These are phyloP conservation scores for Sarocladium brachiariae DNA, from an alignment of 2,329 filamentous ascomycete genomes.

Conservation along the genomic window DNA sequence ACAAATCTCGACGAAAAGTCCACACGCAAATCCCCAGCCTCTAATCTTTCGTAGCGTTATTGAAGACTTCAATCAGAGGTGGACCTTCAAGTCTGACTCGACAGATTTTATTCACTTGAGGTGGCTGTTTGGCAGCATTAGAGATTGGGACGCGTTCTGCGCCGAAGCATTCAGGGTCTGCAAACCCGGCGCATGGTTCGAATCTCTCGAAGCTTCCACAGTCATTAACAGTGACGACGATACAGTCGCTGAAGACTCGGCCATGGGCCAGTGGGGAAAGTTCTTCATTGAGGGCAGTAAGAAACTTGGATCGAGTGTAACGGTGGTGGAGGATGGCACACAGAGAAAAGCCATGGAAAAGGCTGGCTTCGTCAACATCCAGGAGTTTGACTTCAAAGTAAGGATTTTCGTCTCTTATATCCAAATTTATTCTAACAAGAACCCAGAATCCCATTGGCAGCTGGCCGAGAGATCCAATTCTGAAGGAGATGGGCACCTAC, in stretches of 20 bases:
- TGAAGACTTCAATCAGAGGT: slow-evolving; percentile 50
- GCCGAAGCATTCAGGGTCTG: slow-evolving; percentile 16
- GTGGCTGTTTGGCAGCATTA: slow-evolving; percentile 44
- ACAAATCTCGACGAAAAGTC: neutral
- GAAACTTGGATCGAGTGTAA: slow-evolving; percentile 21
- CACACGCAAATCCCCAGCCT: too few relatives aligned
- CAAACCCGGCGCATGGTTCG: slow-evolving; percentile 14
- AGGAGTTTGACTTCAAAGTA: slow-evolving; percentile 24
- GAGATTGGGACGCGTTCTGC: slow-evolving; percentile 45
- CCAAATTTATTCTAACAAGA: neutral
- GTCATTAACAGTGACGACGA: slow-evolving; percentile 10
- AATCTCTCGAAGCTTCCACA: slow-evolving; percentile 11
- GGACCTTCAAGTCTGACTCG: slow-evolving; percentile 37
- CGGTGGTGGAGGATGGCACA: slow-evolving; percentile 13
- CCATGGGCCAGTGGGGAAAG: slow-evolving; percentile 12
- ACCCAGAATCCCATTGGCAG: neutral
- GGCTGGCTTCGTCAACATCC: slow-evolving; percentile 29
- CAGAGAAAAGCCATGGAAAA: slow-evolving; percentile 18
- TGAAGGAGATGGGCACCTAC: slow-evolving; percentile 3
- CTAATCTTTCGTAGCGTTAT: too few relatives aligned
- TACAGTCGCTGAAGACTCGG: slow-evolving; percentile 8
- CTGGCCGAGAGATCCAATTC: slow-evolving; percentile 3
- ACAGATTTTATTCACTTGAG: slow-evolving; percentile 55
- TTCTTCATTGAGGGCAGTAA: slow-evolving; percentile 21
- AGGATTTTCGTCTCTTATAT: neutral